Conservation (phyloP, 108 stramenopile genomes). For the Stephanodiscus triporus region DNA sequence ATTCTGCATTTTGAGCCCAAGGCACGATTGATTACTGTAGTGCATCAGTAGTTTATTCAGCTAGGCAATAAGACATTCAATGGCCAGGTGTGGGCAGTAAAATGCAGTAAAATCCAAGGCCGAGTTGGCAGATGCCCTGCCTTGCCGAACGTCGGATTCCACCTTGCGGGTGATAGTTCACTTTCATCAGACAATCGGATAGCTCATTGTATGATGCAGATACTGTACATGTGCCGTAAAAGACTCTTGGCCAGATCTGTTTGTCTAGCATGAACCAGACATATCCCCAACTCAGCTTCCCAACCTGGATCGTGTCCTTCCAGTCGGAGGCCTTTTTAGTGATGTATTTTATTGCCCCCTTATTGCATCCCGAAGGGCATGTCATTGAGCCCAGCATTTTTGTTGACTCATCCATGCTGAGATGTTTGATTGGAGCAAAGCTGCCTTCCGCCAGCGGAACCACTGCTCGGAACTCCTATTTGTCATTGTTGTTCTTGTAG, state of each 20-base stretch:
- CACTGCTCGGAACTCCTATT: not conserved
- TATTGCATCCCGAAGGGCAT: constrained; percentile 1
- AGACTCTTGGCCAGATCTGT: constrained; percentile 3
- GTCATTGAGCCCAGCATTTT: constrained; percentile 10
- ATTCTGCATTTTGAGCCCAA: not conserved
- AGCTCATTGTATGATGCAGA: not conserved
- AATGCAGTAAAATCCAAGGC: constrained; percentile 12
- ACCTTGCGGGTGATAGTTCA: not conserved
- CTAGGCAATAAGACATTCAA: constrained; percentile 12
- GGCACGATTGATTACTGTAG: constrained; percentile 1
- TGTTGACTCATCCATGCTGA: not conserved
- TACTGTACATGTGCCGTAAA: not conserved
- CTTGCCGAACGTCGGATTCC: not conserved
- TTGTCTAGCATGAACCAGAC: constrained; percentile 11
- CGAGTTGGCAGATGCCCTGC: not conserved
- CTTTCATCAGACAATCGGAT: not conserved
- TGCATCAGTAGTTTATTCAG: constrained; percentile 11
- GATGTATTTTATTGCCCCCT: not conserved
- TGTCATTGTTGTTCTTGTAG: not conserved
- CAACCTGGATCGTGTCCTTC: constrained; percentile 1
- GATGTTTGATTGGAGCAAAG: not conserved
- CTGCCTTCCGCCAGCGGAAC: constrained; percentile 1
- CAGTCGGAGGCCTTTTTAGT: not conserved
- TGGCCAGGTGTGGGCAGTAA: constrained; percentile 5
- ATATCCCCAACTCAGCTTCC: not conserved